Conservation (phyloP, 208 protist species). For the Leptomonas seymouri region DNA sequence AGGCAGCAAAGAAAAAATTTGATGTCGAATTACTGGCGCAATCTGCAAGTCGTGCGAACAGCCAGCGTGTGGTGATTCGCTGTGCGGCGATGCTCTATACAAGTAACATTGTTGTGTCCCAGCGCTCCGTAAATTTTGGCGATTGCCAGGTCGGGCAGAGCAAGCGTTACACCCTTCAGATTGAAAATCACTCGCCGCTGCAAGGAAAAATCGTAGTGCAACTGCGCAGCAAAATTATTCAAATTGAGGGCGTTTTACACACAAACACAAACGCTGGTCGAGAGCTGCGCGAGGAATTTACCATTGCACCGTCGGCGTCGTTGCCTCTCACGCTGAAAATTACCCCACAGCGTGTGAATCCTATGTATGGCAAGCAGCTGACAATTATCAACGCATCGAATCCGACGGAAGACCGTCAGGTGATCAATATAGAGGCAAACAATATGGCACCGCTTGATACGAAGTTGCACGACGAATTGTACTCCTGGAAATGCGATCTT, state of each 20-base stretch:
- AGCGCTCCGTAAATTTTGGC: slow-evolving; percentile 79
- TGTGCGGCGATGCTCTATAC: slow-evolving; percentile 81
- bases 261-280: slow-evolving; percentile 18
- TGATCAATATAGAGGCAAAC: slow-evolving; percentile 89
- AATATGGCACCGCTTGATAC: slow-evolving; percentile 85
- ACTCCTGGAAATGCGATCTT: slow-evolving; percentile 69
- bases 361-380: slow-evolving; percentile 85
- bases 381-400: slow-evolving; percentile 82
- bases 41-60: slow-evolving; percentile 24
- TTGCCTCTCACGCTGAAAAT: slow-evolving; percentile 77
- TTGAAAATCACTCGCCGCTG: slow-evolving; percentile 84
- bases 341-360: slow-evolving; percentile 84
- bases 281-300: slow-evolving; percentile 74
- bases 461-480: slow-evolving; percentile 85
- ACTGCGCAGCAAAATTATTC: slow-evolving; percentile 88
- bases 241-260: slow-evolving; percentile 57
- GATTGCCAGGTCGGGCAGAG: slow-evolving; percentile 83
- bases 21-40: slow-evolving; percentile 68
- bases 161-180: slow-evolving; percentile 67
- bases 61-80: slow-evolving; percentile 64
- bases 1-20: slow-evolving; percentile 68
- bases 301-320: slow-evolving; percentile 63
- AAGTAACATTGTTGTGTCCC: slow-evolving; percentile 75
- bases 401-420: slow-evolving; percentile 68
- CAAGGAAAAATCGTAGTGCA: slow-evolving; percentile 69